Conservation (phyloP, 352 stramenopile species). For the Globisporangium echinulatum region DNA sequence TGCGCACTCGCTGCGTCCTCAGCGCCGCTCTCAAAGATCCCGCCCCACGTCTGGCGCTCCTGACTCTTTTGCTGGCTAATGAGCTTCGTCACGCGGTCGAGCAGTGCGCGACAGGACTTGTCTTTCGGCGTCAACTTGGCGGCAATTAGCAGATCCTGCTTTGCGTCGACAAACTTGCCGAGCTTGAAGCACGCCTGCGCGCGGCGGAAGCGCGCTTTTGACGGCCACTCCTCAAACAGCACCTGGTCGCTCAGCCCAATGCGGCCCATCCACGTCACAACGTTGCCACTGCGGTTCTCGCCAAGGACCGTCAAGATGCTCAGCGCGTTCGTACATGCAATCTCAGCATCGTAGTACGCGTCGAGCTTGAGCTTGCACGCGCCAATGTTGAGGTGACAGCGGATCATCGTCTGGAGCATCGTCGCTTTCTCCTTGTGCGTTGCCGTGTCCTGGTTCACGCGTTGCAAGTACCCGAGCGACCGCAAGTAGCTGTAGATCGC, state of each 20-base stretch:
- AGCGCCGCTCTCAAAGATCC: conserved; percentile 55
- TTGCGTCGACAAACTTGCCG: conserved; percentile 65
- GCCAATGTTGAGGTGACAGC: conserved; percentile 81
- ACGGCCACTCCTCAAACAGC: conserved; percentile 83
- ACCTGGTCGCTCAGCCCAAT: conserved; percentile 70
- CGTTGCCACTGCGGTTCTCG: conserved; percentile 74
- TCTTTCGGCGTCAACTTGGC: conserved; percentile 78
- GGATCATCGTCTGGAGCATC: conserved; percentile 86
- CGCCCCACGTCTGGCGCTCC: conserved; percentile 77
- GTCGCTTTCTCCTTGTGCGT: conserved; percentile 84
- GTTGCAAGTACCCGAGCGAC: conserved; percentile 61
- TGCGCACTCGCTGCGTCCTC: conserved; percentile 6
- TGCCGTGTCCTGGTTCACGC: conserved; percentile 64
- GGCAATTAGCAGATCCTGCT: conserved; percentile 70
- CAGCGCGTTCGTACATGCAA: conserved; percentile 77
- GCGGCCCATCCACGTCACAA: conserved; percentile 81
- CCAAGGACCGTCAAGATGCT: conserved; percentile 69
- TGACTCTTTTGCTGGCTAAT: conserved; percentile 70
- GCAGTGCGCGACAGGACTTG: conserved; percentile 68
- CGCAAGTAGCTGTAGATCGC: conserved; percentile 75
- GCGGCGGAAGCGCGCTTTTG: conserved; percentile 79
- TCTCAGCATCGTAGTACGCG: conserved; percentile 57
- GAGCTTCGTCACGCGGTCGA: conserved; percentile 66
- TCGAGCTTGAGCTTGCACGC: conserved; percentile 81
- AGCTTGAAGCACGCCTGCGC: conserved; percentile 71